Percentiles rank a stretch among this genome's conserved stretches.
Conservation (phyloP, 192 early-diverging fungal species). For the Mortierella alpina region DNA sequence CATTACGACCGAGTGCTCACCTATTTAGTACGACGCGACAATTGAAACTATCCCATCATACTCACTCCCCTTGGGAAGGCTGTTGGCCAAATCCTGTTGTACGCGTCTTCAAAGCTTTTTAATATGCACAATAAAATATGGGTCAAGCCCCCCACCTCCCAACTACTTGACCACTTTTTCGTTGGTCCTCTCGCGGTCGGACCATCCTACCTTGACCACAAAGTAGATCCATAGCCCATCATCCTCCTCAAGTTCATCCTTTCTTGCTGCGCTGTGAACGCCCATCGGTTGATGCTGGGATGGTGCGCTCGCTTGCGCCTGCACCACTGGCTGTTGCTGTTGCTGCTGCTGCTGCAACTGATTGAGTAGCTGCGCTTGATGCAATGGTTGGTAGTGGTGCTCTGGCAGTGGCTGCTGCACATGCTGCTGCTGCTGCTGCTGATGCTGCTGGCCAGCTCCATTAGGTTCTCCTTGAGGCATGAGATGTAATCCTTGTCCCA, state of each 20-base stretch:
- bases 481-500: neutral
- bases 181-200: slow-evolving; percentile 11
- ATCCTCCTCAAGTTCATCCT: slow-evolving; percentile 39
- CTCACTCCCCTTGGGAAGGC: too few species aligned
- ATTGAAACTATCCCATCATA: too few species aligned
- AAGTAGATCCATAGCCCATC: slow-evolving; percentile 52
- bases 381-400: slow-evolving; percentile 8
- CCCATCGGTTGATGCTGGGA: neutral
- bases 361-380: neutral
- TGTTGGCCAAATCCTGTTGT: too few species aligned
- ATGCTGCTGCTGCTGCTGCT: slow-evolving; percentile 13
- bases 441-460: neutral
- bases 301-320: neutral
- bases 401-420: slow-evolving; percentile 20
- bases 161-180: slow-evolving; percentile 12
- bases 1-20: slow-evolving; percentile 7
- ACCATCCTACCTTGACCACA: slow-evolving; percentile 54
- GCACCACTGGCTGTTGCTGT: neutral
- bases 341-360: slow-evolving; percentile 3
- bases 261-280: neutral
- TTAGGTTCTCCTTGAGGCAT: neutral
- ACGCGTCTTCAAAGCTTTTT: too few species aligned
- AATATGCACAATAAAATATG: too few species aligned
- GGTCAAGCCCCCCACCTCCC: neutral
- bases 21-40: neutral